Evolutionary conservation across 129 eudicot genomes (phyloP), one percentile per base, ranked within the genome.

Genomic region (Glebionis coronaria): DNA sequence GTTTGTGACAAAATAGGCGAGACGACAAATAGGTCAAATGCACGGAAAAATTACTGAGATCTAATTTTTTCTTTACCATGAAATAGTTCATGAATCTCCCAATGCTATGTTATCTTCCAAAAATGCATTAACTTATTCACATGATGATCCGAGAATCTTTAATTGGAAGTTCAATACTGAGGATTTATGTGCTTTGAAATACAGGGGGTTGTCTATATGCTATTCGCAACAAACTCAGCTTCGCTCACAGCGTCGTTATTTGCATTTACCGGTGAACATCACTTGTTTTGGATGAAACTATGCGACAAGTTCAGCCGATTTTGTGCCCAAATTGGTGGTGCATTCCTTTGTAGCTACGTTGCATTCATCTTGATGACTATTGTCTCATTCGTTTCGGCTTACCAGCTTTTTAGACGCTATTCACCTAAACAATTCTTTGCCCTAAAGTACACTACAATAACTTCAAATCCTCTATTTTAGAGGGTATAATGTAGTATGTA

Each of bases 261-360:
- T 0, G 97, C 79, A 25, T 2, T 84, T 28, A 76, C 63, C 3
- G 97, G 97, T 9, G 75, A 46, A 5, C 57, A 65, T 1, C 65
- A 62, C 23, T 61, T 90, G 15, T 78, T 82, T 21, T 90, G 97
- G 97, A 76, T 84, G 85, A 87, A 84, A 46, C 1, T 82, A 10
- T 90, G 97, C 79, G 46, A 80, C 76, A 78, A 35, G 53, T 90
- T 50, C 66, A 56, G 61, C 45, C 79, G 97, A 27, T 90, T 90
- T 55, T 90, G 97, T 65, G 13, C 27, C 44, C 97, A 90, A 78
- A 62, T 87, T 10, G 95, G 84, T 0, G 91, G 87, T 4, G 84
- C 87, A 13, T 1, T 84, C 0, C 4, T 78, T 1, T 84, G 83
- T 15, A 89, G 87, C 44, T 76, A 68, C 4, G 19, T 57, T 2